A percentile compares a stretch with the other conserved stretches of the same genome.
Conservation (phyloP, 2,329 filamentous ascomycete species). For the Pseudomassariella vexata region DNA sequence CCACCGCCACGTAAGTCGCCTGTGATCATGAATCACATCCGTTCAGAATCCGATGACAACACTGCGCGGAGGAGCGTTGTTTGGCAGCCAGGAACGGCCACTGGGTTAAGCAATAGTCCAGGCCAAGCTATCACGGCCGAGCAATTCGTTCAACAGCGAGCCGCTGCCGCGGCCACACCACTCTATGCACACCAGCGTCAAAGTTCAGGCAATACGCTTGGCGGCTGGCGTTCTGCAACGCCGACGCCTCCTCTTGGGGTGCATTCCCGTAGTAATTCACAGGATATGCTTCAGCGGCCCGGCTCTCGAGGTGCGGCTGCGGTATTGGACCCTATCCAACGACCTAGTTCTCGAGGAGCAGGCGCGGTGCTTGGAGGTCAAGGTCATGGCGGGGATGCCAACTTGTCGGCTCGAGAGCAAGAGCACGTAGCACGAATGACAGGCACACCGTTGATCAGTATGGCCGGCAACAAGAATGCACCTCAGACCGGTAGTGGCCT, state of each 20-base stretch:
- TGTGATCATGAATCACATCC: conserved; percentile 30
- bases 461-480: conserved; percentile 51
- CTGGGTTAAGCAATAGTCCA: conserved; percentile 40
- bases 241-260: conserved; percentile 34
- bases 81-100: conserved; percentile 64
- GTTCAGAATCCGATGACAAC: conserved; percentile 46
- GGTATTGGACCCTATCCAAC: no score
- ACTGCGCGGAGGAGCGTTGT: conserved; percentile 56
- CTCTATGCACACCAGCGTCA: conserved; percentile 56
- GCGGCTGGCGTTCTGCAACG: conserved; percentile 30
- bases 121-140: conserved; percentile 59
- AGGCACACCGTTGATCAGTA: conserved; percentile 66
- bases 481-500: conserved; percentile 54
- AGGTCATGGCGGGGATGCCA: conserved; percentile 41
- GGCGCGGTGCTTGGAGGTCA: conserved; percentile 39
- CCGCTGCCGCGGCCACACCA: conserved; percentile 49
- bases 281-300: conserved; percentile 26
- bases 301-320: conserved; percentile 32
- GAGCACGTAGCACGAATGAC: conserved; percentile 82
- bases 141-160: conserved; percentile 77
- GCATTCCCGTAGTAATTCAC: conserved; percentile 42
- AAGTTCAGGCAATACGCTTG: conserved; percentile 45
- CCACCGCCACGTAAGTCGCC: conserved; percentile 12
- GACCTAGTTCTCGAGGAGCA: conserved; percentile 50
- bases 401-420: conserved; percentile 81